These are phyloP conservation scores for Omphalea diandra DNA, from an alignment of 441 rosid genomes.

Conservation along the genomic window DNA sequence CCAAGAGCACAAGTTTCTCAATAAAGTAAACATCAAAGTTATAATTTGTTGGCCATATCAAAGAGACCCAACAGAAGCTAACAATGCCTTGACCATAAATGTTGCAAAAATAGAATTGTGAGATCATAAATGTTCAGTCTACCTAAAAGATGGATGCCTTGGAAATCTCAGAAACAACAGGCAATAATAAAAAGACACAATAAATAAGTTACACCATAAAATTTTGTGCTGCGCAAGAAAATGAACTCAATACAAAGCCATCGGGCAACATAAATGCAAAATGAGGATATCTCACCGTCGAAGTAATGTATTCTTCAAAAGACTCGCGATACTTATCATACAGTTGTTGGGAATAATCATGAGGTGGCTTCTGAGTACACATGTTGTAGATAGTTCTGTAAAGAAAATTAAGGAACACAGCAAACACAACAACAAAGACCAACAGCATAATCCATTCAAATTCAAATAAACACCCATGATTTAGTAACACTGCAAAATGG, in stretches of 20 bases:
- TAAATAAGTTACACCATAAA: not conserved
- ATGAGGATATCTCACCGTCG: slow-evolving; percentile 53
- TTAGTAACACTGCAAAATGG: slow-evolving; percentile 19
- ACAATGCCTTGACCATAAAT: not conserved
- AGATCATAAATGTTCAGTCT: not conserved
- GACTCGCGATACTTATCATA: slow-evolving; percentile 84
- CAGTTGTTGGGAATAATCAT: slow-evolving; percentile 86
- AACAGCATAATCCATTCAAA: not conserved
- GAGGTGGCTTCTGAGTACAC: slow-evolving; percentile 95
- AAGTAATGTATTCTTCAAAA: slow-evolving; percentile 72
- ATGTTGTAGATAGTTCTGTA: slow-evolving; percentile 83
- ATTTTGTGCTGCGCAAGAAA: not conserved
- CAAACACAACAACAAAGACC: not conserved
- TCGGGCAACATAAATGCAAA: not conserved
- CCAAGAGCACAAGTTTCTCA: not conserved
- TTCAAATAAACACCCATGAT: no score
- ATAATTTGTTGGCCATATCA: not conserved
- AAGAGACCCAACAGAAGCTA: not conserved
- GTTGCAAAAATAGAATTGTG: not conserved
- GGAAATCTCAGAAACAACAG: not conserved
- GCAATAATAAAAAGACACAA: not conserved
- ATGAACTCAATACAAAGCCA: not conserved
- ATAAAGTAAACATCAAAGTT: not conserved
- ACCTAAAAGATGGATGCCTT: not conserved
- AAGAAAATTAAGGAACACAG: slow-evolving; percentile 7